These are phyloP conservation scores for Botryobasidium botryosum DNA, from an alignment of 768 basidiomycete genomes.

Conservation along the genomic window DNA sequence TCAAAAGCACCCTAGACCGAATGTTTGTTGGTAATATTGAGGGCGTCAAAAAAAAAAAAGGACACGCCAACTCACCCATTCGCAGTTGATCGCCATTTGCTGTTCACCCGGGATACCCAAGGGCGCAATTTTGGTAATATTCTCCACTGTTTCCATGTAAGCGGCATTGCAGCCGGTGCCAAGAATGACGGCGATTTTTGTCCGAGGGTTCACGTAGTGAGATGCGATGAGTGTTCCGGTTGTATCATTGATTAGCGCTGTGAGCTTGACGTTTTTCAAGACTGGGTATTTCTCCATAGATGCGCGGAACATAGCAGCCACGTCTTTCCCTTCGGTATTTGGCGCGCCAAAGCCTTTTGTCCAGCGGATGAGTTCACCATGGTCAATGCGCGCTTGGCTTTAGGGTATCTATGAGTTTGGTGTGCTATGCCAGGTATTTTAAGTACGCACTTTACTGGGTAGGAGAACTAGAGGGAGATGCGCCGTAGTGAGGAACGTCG, in stretches of 20 bases:
- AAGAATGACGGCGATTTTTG: slow-evolving; percentile 91
- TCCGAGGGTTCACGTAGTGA: slow-evolving; percentile 79
- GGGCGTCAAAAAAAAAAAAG: no score
- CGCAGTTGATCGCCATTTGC: slow-evolving; percentile 92
- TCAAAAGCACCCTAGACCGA: slow-evolving; percentile 93
- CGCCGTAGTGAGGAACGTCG: not conserved
- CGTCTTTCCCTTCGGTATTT: slow-evolving; percentile 85
- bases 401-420: not conserved
- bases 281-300: slow-evolving; percentile 60
- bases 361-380: slow-evolving; percentile 90
- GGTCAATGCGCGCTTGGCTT: slow-evolving; percentile 89
- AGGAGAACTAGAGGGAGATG: slow-evolving; percentile 49
- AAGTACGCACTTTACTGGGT: slow-evolving; percentile 69
- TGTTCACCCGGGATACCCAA: slow-evolving; percentile 47
- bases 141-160: slow-evolving; percentile 80
- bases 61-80: slow-evolving; percentile 61
- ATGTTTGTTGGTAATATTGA: no score
- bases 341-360: slow-evolving; percentile 95
- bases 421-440: not conserved
- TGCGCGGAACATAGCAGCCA: slow-evolving; percentile 81
- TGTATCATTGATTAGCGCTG: slow-evolving; percentile 91
- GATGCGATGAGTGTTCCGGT: slow-evolving; percentile 97
- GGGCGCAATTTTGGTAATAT: slow-evolving; percentile 70
- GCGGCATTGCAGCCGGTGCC: slow-evolving; percentile 98
- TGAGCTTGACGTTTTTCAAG: slow-evolving; percentile 58